These are phyloP conservation scores for Mycena maculata DNA, from an alignment of 768 basidiomycete species.

Conservation along the genomic window DNA sequence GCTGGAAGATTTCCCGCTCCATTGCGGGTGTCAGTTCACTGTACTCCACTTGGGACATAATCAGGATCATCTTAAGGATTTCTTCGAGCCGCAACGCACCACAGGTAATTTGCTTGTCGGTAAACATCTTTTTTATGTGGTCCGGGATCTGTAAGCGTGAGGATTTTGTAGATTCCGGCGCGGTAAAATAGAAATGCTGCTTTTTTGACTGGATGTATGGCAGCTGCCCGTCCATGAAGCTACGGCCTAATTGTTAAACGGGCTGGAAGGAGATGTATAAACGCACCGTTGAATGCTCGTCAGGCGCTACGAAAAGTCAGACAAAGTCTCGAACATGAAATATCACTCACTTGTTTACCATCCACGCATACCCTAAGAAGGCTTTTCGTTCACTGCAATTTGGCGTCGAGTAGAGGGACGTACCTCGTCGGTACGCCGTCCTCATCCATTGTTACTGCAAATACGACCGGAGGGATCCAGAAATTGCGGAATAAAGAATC, in stretches of 20 bases:
- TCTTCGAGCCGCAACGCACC: slow-evolving; percentile 55
- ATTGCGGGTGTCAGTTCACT: slow-evolving; percentile 59
- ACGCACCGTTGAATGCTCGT: slow-evolving; percentile 51
- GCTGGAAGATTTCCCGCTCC: slow-evolving; percentile 85
- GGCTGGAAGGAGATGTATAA: background rate
- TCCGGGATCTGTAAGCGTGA: slow-evolving; percentile 65
- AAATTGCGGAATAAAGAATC: slow-evolving; percentile 84
- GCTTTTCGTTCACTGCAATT: background rate
- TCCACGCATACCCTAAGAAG: slow-evolving; percentile 69
- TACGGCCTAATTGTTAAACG: background rate
- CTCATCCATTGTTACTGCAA: slow-evolving; percentile 65
- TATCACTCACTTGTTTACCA: slow-evolving; percentile 78
- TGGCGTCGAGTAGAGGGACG: background rate
- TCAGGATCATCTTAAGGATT: background rate
- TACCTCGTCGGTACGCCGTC: slow-evolving; percentile 53
- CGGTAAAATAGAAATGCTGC: slow-evolving; percentile 72
- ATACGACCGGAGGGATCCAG: slow-evolving; percentile 84
- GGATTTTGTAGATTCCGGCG: slow-evolving; percentile 56
- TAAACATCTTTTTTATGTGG: slow-evolving; percentile 62
- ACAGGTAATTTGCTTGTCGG: slow-evolving; percentile 70
- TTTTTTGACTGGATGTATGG: slow-evolving; percentile 56
- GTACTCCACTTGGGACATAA: slow-evolving; percentile 70
- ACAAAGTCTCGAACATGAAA: background rate
- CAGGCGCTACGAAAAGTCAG: slow-evolving; percentile 59
- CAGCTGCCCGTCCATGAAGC: slow-evolving; percentile 80